Evolutionary conservation across 2,329 filamentous ascomycete species (phyloP).

Genomic region (Verticillium nonalfalfae): DNA sequence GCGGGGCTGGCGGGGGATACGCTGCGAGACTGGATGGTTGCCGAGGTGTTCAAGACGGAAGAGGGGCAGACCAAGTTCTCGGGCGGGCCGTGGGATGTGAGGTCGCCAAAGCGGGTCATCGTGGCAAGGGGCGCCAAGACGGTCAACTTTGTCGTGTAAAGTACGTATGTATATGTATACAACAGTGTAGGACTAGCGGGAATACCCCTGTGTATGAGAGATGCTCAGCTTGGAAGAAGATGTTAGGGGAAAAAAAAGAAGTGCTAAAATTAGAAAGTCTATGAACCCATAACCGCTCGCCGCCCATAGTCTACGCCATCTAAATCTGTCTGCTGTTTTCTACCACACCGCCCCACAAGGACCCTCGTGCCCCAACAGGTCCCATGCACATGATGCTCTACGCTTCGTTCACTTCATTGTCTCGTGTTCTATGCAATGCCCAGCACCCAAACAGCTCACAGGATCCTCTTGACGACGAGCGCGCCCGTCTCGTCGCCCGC

Average conservation of each 20-base stretch:
- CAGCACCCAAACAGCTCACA: constrained; percentile 21
- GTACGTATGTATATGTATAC: background rate
- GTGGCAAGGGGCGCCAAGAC: constrained; percentile 61
- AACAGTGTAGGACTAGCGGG: constrained; percentile 4
- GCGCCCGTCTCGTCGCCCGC: constrained; percentile 37
- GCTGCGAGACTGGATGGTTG: constrained; percentile 55
- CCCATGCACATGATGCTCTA: too few species aligned
- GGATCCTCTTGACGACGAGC: constrained; percentile 45
- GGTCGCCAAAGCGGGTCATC: constrained; percentile 56
- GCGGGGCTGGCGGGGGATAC: constrained; percentile 30
- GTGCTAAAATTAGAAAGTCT: background rate
- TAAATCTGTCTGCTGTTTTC: background rate
- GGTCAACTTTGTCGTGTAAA: constrained; percentile 66
- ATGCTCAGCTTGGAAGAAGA: background rate
- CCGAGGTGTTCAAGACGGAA: constrained; percentile 52
- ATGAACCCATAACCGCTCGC: background rate
- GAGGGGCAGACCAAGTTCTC: constrained; percentile 53
- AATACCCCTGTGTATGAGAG: constrained; percentile 7
- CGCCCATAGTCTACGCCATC: background rate
- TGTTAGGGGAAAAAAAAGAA: background rate
- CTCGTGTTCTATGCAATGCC: background rate
- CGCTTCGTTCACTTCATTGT: background rate
- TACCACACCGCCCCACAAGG: too few species aligned
- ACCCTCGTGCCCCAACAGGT: too few species aligned
- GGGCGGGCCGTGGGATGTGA: constrained; percentile 36